Conservation (phyloP, 129 eudicot genomes). For the Erigeron canadensis region DNA sequence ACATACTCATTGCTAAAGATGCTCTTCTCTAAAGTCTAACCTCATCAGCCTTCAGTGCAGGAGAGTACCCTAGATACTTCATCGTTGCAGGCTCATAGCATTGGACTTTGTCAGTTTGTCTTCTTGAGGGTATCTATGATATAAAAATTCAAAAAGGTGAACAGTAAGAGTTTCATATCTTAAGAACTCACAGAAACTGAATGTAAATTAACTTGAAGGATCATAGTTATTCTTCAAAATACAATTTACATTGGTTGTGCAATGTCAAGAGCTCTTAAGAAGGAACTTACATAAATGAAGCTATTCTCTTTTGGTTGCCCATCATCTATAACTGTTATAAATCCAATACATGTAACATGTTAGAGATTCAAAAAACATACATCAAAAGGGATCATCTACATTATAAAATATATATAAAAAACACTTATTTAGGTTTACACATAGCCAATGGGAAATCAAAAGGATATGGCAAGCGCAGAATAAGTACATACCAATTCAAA, state of each 20-base stretch:
- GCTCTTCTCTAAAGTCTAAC: slow-evolving; percentile 39
- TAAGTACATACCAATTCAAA: not conserved
- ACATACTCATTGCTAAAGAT: not conserved
- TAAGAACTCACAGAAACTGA: slow-evolving; percentile 4
- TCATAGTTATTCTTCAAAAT: slow-evolving; percentile 3
- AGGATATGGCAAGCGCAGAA: slow-evolving; percentile 20
- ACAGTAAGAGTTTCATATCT: not conserved
- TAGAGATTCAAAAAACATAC: slow-evolving; percentile 12
- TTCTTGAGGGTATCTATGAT: slow-evolving; percentile 82
- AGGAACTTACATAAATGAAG: slow-evolving; percentile 86
- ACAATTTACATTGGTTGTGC: not conserved
- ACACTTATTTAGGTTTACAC: not conserved
- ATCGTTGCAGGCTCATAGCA: slow-evolving; percentile 99
- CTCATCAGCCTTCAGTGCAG: slow-evolving; percentile 86
- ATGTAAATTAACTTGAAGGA: slow-evolving; percentile 12
- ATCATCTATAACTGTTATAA: slow-evolving; percentile 70
- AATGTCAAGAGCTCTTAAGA: not conserved
- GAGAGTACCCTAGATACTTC: slow-evolving; percentile 89
- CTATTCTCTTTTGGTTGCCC: slow-evolving; percentile 87
- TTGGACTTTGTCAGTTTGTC: slow-evolving; percentile 94
- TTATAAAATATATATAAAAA: no score
- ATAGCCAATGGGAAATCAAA: not conserved
- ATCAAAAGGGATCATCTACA: slow-evolving; percentile 16
- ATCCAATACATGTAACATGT: slow-evolving; percentile 28
- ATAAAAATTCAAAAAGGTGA: slow-evolving; percentile 14